A percentile compares a stretch with the other conserved stretches of the same genome.
phyloP scores from a whole-genome alignment of 805 yeast species.

The Ogataea paradorogensis region DNA sequence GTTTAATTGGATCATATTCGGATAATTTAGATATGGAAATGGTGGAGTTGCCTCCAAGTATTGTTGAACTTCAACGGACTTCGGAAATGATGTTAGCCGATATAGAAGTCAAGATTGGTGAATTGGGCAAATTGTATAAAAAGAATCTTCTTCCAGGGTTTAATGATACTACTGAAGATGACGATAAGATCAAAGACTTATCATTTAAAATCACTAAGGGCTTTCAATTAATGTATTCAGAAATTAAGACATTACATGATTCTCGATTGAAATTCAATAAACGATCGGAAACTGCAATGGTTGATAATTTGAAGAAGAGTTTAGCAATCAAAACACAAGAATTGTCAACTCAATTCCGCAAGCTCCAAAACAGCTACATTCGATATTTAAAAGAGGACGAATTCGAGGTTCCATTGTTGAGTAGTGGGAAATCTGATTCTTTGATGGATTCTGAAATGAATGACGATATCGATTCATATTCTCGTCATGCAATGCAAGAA shows the following conservation, averaged over 20 bases:
- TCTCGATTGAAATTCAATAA: conserved; percentile 30
- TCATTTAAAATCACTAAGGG: conserved; percentile 70
- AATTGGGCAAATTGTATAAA: conserved; percentile 68
- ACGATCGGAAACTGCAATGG: conserved; percentile 56
- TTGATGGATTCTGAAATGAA: conserved; percentile 35
- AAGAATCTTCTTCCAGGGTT: conserved; percentile 85
- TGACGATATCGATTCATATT: conserved; percentile 46
- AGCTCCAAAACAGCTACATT: conserved; percentile 85
- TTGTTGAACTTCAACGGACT: conserved; percentile 69
- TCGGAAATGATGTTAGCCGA: conserved; percentile 60
- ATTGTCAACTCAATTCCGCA: conserved; percentile 72
- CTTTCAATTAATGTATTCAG: conserved; percentile 75
- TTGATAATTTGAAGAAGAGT: conserved; percentile 77
- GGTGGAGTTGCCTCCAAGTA: conserved; percentile 73
- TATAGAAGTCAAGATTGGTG: conserved; percentile 53
- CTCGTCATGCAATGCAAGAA: conserved; percentile 47
- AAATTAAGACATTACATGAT: conserved; percentile 63
- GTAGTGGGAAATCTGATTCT: conserved; percentile 5
- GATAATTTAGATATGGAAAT: conserved; percentile 30
- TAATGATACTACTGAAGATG: conserved; percentile 74
- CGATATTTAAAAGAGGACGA: conserved; percentile 82
- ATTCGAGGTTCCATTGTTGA: conserved; percentile 37
- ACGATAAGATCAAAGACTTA: conserved; percentile 72
- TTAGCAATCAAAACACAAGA: conserved; percentile 85
- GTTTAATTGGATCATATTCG: conserved; percentile 41